phyloP scores from a whole-genome alignment of 2,329 filamentous ascomycete genomes.

The Fusarium redolens region DNA sequence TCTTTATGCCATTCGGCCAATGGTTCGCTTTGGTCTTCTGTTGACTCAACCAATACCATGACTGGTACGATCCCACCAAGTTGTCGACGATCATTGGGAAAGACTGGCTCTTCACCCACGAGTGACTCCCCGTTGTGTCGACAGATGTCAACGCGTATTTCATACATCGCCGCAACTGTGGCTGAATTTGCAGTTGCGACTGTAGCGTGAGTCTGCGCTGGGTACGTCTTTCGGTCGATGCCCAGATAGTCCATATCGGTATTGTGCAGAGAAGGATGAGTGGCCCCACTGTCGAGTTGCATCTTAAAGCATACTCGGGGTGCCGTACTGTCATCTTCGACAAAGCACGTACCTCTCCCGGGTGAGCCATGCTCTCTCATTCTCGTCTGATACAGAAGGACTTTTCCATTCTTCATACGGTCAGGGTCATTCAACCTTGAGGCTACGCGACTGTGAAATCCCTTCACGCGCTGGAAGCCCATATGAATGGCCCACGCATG shows the following conservation, averaged over 20 bases:
- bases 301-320: constrained; percentile 41
- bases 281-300: constrained; percentile 44
- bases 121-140: constrained; percentile 40
- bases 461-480: constrained; percentile 40
- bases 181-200: constrained; percentile 32
- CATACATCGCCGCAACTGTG: constrained; percentile 28
- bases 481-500: constrained; percentile 41
- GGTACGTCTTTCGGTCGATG: constrained; percentile 34
- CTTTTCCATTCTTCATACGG: constrained; percentile 9
- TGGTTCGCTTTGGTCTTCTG: constrained; percentile 14
- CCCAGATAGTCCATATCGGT: constrained; percentile 35
- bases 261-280: constrained; percentile 34
- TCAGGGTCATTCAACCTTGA: background rate
- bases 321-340: constrained; percentile 29
- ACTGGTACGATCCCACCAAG: constrained; percentile 43
- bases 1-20: constrained; percentile 9
- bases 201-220: constrained; percentile 32
- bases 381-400: constrained; percentile 30
- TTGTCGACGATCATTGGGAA: constrained; percentile 37
- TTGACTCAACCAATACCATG: constrained; percentile 26
- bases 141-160: constrained; percentile 44
- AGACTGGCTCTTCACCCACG: constrained; percentile 40
- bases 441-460: constrained; percentile 35
- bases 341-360: background rate
- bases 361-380: background rate